Evolutionary conservation across 345 rosid genomes (phyloP), one percentile per base, ranked within the genome.

Genomic region (Melaleuca quinquenervia): DNA sequence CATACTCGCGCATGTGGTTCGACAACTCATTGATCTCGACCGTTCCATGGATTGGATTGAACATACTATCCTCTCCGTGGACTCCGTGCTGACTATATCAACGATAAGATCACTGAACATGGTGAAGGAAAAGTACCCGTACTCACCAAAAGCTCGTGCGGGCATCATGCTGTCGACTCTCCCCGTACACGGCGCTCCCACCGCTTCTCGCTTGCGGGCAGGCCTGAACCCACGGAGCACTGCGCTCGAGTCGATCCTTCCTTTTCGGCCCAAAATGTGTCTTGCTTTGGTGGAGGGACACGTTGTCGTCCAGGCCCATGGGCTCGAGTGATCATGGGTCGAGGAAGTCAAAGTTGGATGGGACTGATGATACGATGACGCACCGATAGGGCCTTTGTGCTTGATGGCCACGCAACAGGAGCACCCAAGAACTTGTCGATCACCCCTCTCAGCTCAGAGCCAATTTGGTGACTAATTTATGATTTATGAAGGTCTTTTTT

Each of bases 21-120:
- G 89, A 88, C 94, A 91, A 88, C 94, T 87, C 90, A 88, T 56
- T 90, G 92, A 90, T 87, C 86, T 82, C 41, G 91, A 92, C 91
- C 87, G 84, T 88, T 91, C 92, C 78, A 8, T 70, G 9, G 78
- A 45, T 70, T 70, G 78, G 32, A 70, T 70, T 5, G 24, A 70
- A 24, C 58, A 70, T 20, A 8, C 2, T 24, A 21, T 41, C 12
- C 48, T 70, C 24, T 32, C 10, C 78, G 78, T 24, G 78, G 78
- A 36, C 48, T 32, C 0, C 78, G 76, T 32, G 44, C 29, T 24
- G 62, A 24, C 27, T 10, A 12, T 11, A 26, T 56, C 29, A 5
- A 9, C n/a, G 7, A 51, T 51, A 51, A 51, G 15, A 53, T 21
- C 8, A 2, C 24, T 22, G 3, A 3, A 21, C 56, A 26, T 53